Evolutionary conservation across 495 filamentous ascomycete species (phyloP).

Genomic region (Corynascus novoguineensis): DNA sequence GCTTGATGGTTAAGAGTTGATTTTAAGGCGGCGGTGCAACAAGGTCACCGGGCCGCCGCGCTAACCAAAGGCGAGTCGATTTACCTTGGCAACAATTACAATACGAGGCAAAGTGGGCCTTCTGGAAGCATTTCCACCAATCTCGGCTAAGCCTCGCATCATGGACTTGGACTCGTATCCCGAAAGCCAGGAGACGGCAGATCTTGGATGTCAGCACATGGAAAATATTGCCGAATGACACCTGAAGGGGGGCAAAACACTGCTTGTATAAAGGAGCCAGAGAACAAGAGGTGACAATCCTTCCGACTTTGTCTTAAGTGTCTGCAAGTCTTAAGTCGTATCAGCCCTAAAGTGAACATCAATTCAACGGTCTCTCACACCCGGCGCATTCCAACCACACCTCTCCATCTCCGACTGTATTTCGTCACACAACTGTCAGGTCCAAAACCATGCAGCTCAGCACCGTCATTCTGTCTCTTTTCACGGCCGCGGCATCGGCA

Average conservation of each 20-base stretch:
- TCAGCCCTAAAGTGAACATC: neutral
- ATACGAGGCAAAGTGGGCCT: conserved; percentile 4
- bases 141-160: neutral
- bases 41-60: too few species aligned
- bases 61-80: too few species aligned
- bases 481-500: conserved; percentile 38
- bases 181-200: neutral
- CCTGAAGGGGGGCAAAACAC: neutral
- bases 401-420: neutral
- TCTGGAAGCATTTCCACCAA: neutral
- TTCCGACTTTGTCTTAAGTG: neutral
- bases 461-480: conserved; percentile 31
- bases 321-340: too few species aligned
- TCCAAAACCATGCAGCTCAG: conserved; percentile 17
- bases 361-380: neutral
- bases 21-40: too few species aligned
- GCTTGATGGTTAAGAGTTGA: too few species aligned
- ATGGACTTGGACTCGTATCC: neutral
- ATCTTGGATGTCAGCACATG: neutral
- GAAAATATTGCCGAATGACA: neutral
- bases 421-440: neutral
- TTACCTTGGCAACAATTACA: neutral
- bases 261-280: neutral
- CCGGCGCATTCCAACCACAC: neutral
- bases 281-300: neutral